These are phyloP conservation scores for Plantago coronopus DNA, from an alignment of 305 asterid species.

Conservation along the genomic window DNA sequence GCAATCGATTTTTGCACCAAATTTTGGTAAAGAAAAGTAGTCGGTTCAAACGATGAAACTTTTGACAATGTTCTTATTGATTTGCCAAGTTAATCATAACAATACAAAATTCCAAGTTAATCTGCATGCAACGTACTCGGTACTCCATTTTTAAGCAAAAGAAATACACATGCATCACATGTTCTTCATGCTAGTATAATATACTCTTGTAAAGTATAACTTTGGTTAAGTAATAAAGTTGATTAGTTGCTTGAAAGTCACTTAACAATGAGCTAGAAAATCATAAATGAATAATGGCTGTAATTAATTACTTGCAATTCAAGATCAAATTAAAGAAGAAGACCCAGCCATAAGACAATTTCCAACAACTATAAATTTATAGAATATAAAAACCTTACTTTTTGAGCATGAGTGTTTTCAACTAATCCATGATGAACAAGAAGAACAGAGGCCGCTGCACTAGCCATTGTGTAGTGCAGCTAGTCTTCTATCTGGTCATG, in stretches of 20 bases:
- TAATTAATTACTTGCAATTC: slow-evolving; percentile 20
- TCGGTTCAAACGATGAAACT: too few species aligned
- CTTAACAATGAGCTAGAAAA: neutral
- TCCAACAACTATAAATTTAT: slow-evolving; percentile 17
- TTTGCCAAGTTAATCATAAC: too few species aligned
- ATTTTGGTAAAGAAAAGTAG: too few species aligned
- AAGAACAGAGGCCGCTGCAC: slow-evolving; percentile 7
- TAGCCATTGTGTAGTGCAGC: neutral
- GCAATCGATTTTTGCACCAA: too few species aligned
- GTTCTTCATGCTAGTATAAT: too few species aligned
- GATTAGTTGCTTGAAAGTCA: neutral
- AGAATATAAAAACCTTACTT: slow-evolving; percentile 1
- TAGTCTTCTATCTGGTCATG: neutral
- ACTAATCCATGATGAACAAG: slow-evolving; percentile 18
- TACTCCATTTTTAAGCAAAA: too few species aligned
- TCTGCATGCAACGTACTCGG: too few species aligned
- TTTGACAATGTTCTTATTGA: too few species aligned
- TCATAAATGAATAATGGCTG: neutral
- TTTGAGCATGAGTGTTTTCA: slow-evolving; percentile 18
- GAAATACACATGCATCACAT: too few species aligned
- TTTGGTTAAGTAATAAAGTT: too few species aligned
- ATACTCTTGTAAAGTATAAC: too few species aligned
- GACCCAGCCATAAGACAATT: slow-evolving; percentile 33
- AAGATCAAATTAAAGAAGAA: slow-evolving; percentile 27
- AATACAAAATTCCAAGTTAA: too few species aligned